These are phyloP conservation scores for Didymosphaeria variabile DNA, from an alignment of 2,329 filamentous ascomycete species.

Conservation along the genomic window DNA sequence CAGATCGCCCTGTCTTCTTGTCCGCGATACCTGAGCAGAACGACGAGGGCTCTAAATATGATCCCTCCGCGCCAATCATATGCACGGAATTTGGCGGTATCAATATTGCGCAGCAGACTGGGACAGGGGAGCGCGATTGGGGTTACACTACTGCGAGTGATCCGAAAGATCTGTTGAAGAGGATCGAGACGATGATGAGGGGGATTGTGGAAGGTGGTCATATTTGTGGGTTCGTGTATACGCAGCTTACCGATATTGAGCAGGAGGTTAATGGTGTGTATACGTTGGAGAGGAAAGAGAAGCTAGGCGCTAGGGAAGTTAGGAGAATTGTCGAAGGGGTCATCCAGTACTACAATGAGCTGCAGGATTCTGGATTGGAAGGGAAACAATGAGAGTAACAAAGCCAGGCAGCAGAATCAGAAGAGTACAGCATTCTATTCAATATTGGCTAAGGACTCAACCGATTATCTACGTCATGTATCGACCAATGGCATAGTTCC, in stretches of 20 bases:
- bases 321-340: conserved; percentile 65
- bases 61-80: conserved; percentile 66
- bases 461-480: too few species aligned
- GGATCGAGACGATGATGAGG: conserved; percentile 67
- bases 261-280: conserved; percentile 75
- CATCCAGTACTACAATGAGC: conserved; percentile 29
- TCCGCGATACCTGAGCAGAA: conserved; percentile 56
- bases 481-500: too few species aligned
- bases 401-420: too few species aligned
- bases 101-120: conserved; percentile 65
- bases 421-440: too few species aligned
- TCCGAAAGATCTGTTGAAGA: conserved; percentile 65
- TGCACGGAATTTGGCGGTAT: conserved; percentile 75
- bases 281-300: conserved; percentile 66
- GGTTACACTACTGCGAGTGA: conserved; percentile 73
- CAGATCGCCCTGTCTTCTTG: conserved; percentile 65
- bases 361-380: conserved; percentile 18
- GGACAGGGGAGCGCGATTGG: conserved; percentile 60
- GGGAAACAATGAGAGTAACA: too few species aligned
- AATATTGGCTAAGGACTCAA: too few species aligned
- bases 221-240: conserved; percentile 72
- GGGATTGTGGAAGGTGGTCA: conserved; percentile 66
- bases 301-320: conserved; percentile 66
- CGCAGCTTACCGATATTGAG: conserved; percentile 70
- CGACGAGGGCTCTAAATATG: conserved; percentile 59